Evolutionary conservation across 805 yeast genomes (phyloP).

Genomic region (Priceomyces carsonii): DNA sequence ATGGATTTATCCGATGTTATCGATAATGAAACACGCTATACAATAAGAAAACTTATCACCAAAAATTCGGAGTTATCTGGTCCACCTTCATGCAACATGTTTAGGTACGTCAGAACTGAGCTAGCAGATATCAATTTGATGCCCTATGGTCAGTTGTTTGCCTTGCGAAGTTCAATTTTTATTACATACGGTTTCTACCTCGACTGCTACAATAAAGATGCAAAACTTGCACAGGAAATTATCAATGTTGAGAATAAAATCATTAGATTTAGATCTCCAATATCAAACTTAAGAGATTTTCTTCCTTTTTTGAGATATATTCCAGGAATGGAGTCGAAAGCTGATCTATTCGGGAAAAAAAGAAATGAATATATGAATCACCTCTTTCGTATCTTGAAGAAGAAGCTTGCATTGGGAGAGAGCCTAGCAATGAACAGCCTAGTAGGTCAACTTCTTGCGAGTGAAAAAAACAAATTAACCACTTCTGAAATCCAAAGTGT

Average conservation of each 20-base stretch:
- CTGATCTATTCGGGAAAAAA: slow-evolving; percentile 30
- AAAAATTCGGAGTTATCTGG: slow-evolving; percentile 13
- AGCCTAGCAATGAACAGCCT: slow-evolving; percentile 28
- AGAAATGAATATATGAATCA: slow-evolving; percentile 51
- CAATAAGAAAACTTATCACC: slow-evolving; percentile 17
- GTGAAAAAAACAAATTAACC: slow-evolving; percentile 14
- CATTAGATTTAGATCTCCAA: slow-evolving; percentile 57
- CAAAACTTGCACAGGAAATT: slow-evolving; percentile 48
- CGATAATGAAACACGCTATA: slow-evolving; percentile 34
- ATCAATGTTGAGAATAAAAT: slow-evolving; percentile 57
- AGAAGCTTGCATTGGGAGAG: slow-evolving; percentile 22
- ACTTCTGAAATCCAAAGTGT: slow-evolving; percentile 53
- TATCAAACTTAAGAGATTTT: slow-evolving; percentile 56
- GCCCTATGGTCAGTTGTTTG: slow-evolving; percentile 48
- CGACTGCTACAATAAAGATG: slow-evolving; percentile 39
- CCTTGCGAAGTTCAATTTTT: slow-evolving; percentile 49
- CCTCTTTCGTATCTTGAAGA: slow-evolving; percentile 21
- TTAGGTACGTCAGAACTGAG: slow-evolving; percentile 8
- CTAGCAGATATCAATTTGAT: slow-evolving; percentile 40
- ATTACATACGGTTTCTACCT: slow-evolving; percentile 55
- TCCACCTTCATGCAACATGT: slow-evolving; percentile 20
- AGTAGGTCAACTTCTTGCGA: slow-evolving; percentile 21
- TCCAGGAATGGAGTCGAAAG: slow-evolving; percentile 15
- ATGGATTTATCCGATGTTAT: slow-evolving; percentile 33
- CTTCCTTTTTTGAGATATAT: slow-evolving; percentile 45